These are phyloP conservation scores for Physcomitrium patens DNA, from an alignment of 225 moss, liverwort and hornwort species.

Conservation along the genomic window DNA sequence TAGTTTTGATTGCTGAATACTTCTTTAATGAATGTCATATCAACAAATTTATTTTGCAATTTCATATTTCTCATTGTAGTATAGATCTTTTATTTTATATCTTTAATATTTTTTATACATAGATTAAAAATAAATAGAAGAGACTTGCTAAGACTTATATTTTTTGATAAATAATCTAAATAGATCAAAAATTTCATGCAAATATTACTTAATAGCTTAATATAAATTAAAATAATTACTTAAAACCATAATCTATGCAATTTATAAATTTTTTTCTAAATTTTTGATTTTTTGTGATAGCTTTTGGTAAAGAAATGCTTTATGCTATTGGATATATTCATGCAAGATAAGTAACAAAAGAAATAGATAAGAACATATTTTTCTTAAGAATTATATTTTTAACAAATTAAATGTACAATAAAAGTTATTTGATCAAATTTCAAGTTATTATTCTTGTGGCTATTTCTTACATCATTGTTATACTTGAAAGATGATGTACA, in stretches of 20 bases:
- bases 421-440: no score
- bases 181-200: no score
- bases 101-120: neutral
- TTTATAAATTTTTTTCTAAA: slow-evolving; percentile 6
- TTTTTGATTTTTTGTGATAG: slow-evolving; percentile 30
- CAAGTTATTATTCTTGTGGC: slow-evolving; percentile 78
- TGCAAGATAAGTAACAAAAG: slow-evolving; percentile 76
- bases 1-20: no score
- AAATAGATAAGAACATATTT: slow-evolving; percentile 74
- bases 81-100: neutral
- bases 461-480: slow-evolving; percentile 14
- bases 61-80: neutral
- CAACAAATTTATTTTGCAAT: no score
- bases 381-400: slow-evolving; percentile 75
- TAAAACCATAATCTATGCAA: neutral
- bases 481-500: neutral
- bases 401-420: slow-evolving; percentile 77
- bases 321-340: slow-evolving; percentile 84
- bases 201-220: neutral
- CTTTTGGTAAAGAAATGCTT: slow-evolving; percentile 75
- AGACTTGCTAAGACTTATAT: no score
- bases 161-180: no score
- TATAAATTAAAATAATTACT: neutral
- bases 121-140: neutral
- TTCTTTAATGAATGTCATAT: neutral